Percentiles rank a stretch among this genome's conserved stretches.
Conservation (phyloP, 2,329 filamentous ascomycete species). For the Biscogniauxia sp. region DNA sequence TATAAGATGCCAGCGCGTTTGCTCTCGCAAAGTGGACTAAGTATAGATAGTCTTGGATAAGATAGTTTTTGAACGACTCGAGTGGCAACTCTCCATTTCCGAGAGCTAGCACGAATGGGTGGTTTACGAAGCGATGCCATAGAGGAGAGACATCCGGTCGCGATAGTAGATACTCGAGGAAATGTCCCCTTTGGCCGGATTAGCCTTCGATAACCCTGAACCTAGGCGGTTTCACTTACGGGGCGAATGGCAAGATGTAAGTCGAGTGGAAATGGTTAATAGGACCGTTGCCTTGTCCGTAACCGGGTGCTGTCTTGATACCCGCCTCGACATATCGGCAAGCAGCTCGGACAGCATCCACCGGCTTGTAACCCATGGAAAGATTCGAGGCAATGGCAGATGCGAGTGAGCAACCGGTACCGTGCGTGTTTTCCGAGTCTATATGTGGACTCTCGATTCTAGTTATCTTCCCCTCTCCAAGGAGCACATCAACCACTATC, state of each 20-base stretch:
- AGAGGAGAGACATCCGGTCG: constrained; percentile 69
- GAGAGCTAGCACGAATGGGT: constrained; percentile 77
- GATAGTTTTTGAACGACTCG: constrained; percentile 80
- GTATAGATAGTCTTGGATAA: constrained; percentile 91
- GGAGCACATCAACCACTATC: constrained; percentile 74
- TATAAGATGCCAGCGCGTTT: constrained; percentile 82
- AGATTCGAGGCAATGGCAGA: constrained; percentile 78
- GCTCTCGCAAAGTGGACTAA: constrained; percentile 87
- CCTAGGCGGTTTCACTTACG: constrained; percentile 40
- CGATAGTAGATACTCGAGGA: constrained; percentile 78
- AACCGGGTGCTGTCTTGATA: constrained; percentile 61
- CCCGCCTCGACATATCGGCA: constrained; percentile 70
- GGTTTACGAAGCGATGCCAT: constrained; percentile 76
- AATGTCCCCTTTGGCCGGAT: constrained; percentile 57
- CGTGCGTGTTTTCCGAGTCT: constrained; percentile 79
- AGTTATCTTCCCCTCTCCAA: constrained; percentile 55
- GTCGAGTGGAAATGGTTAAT: constrained; percentile 77
- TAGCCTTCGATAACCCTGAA: background rate
- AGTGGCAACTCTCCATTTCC: constrained; percentile 72
- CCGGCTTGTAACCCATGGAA: constrained; percentile 55
- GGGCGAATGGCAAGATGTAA: constrained; percentile 65
- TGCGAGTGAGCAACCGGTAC: constrained; percentile 90
- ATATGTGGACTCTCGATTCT: constrained; percentile 71
- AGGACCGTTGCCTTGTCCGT: constrained; percentile 68
- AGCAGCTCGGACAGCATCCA: constrained; percentile 62